Percentiles rank a stretch among this genome's conserved stretches.
Conservation (phyloP, 371 early-diverging fungal species). For the Rhizopus sp. region DNA sequence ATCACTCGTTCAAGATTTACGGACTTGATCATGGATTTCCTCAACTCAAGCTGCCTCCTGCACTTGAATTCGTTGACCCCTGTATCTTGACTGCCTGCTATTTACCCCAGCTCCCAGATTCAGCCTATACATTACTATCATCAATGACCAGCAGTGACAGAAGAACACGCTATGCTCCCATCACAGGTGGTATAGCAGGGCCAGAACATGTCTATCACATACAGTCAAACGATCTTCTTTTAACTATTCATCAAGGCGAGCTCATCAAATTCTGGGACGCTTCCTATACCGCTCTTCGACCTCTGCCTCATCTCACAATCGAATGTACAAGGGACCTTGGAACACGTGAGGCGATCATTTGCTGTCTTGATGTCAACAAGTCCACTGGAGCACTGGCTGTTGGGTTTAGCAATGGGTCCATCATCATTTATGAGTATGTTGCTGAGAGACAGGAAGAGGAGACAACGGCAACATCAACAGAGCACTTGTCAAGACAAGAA, state of each 20-base stretch:
- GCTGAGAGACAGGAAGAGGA: slow-evolving; percentile 1
- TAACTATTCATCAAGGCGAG: slow-evolving; percentile 50
- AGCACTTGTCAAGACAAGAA: slow-evolving; percentile 14
- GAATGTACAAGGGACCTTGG: slow-evolving; percentile 19
- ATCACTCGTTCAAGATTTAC: slow-evolving; percentile 34
- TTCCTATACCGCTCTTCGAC: slow-evolving; percentile 46
- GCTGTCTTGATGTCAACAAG: slow-evolving; percentile 41
- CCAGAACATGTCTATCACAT: slow-evolving; percentile 46
- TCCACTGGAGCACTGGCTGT: slow-evolving; percentile 29
- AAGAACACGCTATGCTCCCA: slow-evolving; percentile 42
- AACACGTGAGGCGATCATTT: slow-evolving; percentile 24
- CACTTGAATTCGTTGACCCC: slow-evolving; percentile 50
- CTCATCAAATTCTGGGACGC: slow-evolving; percentile 61
- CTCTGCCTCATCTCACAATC: slow-evolving; percentile 50
- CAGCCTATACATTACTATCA: slow-evolving; percentile 28
- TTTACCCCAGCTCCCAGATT: slow-evolving; percentile 26
- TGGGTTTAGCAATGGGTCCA: slow-evolving; percentile 41
- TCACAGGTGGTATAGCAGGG: slow-evolving; percentile 49
- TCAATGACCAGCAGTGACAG: slow-evolving; percentile 8
- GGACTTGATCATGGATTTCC: slow-evolving; percentile 41
- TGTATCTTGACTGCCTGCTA: slow-evolving; percentile 34
- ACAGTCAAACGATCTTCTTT: slow-evolving; percentile 47
- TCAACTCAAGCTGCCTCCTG: slow-evolving; percentile 44
- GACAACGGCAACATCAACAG: background rate
- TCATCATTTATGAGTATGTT: slow-evolving; percentile 28